Evolutionary conservation across 2,329 filamentous ascomycete species (phyloP).

Genomic region (Talaromyces sp.): DNA sequence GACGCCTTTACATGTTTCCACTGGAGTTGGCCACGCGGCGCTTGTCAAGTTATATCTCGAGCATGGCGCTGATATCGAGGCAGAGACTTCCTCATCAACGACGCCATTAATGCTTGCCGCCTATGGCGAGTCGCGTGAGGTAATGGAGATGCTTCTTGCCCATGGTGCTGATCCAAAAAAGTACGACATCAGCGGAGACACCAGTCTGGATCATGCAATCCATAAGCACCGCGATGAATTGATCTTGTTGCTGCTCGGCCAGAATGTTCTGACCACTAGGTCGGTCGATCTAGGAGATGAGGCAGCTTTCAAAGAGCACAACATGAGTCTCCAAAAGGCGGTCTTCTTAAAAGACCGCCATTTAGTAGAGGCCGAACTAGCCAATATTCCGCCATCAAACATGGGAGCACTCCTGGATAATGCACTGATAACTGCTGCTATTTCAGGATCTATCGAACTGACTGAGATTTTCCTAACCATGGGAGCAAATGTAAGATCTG

Average conservation of each 20-base stretch:
- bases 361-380: not conserved
- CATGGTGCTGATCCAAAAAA: not conserved
- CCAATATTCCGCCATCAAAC: not conserved
- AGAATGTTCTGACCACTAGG: not conserved
- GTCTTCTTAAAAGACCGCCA: not conserved
- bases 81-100: not conserved
- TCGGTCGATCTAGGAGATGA: not conserved
- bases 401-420: not conserved
- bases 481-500: not conserved
- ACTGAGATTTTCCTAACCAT: not conserved
- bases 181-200: not conserved
- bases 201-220: not conserved
- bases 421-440: not conserved
- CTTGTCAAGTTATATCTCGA: not conserved
- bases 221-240: not conserved
- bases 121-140: not conserved
- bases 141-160: not conserved
- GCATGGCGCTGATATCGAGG: not conserved
- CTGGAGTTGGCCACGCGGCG: not conserved
- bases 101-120: not conserved
- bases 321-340: not conserved
- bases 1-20: not conserved
- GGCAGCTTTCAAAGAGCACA: not conserved
- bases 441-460: not conserved
- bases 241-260: not conserved